Evolutionary conservation across 331 rosid species (phyloP), one percentile per base, ranked within the genome.

Genomic region (Malus hybrid): DNA sequence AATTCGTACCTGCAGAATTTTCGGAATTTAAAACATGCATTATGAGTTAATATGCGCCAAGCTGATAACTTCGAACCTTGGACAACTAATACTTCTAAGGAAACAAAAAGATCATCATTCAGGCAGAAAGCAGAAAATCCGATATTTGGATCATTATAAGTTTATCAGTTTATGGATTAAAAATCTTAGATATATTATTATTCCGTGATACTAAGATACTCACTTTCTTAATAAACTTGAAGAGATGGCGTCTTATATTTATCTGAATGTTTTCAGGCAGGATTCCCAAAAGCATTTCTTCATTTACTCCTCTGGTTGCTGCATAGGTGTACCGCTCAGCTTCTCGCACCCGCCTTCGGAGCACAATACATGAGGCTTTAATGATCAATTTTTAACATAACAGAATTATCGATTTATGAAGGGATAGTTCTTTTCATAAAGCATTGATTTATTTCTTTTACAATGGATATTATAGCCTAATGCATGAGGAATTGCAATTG

Each of bases 261-360:
- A 88, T 87, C 76, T 85, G 97, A 71, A 93, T 90, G 84, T 93
- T 96, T 81, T 92, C 97, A 3, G 96, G 97, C 79, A 90, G 78
- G 73, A 83, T 86, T 78, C 85, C 96, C 59, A 92, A 63, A 79
- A 90, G 90, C n/a, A 27, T 60, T 80, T 88, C 96, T 75, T 92
- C 97, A 82, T 90, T 87, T 66, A 90, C 97, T 2, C 97, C 97
- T 80, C 96, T 90, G 69, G 96, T 90, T 42, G 97, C 95, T 68
- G 96, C 92, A 93, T 93, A 92, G 27, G 19, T 83, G 65, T 84
- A 92, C 46, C 96, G 83, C 76, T 92, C 97, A 33, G 97, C 96
- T 28, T 81, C 83, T 12, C 82, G 81, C 54, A 92, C 92, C 82
- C 76, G 84, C 92, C 97, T 92, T 56, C 82, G 80, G 46, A 61